A percentile compares a stretch with the other conserved stretches of the same genome.
phyloP scores from a whole-genome alignment of 176 grass and related monocot species.

The Juncus effusus region DNA sequence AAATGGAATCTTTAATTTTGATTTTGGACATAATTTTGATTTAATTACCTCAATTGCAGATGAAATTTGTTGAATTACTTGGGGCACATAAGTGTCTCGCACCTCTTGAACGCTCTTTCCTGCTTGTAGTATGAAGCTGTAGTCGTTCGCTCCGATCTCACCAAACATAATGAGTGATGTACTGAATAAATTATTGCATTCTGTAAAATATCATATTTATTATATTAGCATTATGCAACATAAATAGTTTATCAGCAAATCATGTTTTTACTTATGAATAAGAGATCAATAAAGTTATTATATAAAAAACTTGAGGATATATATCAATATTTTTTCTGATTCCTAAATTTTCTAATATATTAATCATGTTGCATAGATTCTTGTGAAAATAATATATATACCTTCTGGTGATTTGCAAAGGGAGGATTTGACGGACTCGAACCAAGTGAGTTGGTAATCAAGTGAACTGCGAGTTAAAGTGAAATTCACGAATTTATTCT shows the following conservation, averaged over 20 bases:
- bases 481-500: constrained; percentile 11
- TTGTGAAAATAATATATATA: not conserved
- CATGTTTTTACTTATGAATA: no score
- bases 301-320: no score
- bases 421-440: constrained; percentile 29
- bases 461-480: constrained; percentile 38
- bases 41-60: constrained; percentile 42
- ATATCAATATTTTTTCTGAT: no score
- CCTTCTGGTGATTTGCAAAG: constrained; percentile 27
- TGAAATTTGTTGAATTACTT: constrained; percentile 28
- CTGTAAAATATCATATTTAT: constrained; percentile 5
- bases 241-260: no score
- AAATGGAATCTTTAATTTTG: not conserved
- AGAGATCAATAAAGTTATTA: no score
- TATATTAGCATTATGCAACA: no score
- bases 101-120: constrained; percentile 26
- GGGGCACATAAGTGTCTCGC: constrained; percentile 10
- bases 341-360: no score
- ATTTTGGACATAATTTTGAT: not conserved
- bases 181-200: constrained; percentile 31
- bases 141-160: constrained; percentile 48
- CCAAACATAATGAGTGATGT: constrained; percentile 44
- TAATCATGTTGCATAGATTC: no score
- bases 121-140: constrained; percentile 5
- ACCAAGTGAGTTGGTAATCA: constrained; percentile 44